A percentile compares a stretch with the other conserved stretches of the same genome.
Evolutionary conservation across 345 rosid species (phyloP).

Genomic region (Aquilaria malaccensis): DNA sequence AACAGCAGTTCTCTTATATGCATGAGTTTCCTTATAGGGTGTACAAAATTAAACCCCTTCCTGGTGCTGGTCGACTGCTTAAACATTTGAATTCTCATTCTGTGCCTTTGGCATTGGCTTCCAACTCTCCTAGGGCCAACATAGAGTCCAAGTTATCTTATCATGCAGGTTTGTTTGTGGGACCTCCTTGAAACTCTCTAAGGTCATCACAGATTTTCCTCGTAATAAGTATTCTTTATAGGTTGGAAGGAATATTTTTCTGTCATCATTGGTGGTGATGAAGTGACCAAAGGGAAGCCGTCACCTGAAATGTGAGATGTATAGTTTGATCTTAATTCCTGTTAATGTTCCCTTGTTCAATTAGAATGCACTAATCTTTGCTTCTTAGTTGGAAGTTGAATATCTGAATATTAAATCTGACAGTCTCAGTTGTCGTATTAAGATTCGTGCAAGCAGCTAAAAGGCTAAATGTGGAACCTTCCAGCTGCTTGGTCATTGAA

Average conservation of each 20-base stretch:
- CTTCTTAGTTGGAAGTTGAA: too few relatives aligned
- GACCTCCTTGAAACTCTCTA: background rate
- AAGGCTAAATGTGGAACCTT: constrained; percentile 46
- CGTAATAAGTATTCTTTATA: constrained; percentile 18
- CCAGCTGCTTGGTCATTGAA: constrained; percentile 70
- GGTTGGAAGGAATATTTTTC: constrained; percentile 90
- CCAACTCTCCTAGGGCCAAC: constrained; percentile 64
- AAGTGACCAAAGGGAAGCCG: constrained; percentile 77
- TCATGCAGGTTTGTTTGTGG: constrained; percentile 42
- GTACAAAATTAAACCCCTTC: constrained; percentile 67
- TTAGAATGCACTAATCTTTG: too few relatives aligned
- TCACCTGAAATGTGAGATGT: constrained; percentile 78
- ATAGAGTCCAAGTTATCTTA: constrained; percentile 66
- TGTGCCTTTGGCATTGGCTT: constrained; percentile 79
- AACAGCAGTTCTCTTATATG: background rate
- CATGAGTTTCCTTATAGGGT: constrained; percentile 32
- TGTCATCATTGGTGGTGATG: constrained; percentile 74
- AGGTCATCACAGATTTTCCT: constrained; percentile 1
- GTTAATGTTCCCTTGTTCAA: background rate
- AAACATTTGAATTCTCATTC: constrained; percentile 61
- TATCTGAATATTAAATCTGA: too few relatives aligned
- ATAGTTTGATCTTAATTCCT: constrained; percentile 1
- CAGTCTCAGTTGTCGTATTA: constrained; percentile 3
- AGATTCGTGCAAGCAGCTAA: constrained; percentile 85
- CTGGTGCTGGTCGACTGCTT: constrained; percentile 77